Conservation (phyloP, 371 early-diverging fungal genomes). For the Mortierella sp. region DNA sequence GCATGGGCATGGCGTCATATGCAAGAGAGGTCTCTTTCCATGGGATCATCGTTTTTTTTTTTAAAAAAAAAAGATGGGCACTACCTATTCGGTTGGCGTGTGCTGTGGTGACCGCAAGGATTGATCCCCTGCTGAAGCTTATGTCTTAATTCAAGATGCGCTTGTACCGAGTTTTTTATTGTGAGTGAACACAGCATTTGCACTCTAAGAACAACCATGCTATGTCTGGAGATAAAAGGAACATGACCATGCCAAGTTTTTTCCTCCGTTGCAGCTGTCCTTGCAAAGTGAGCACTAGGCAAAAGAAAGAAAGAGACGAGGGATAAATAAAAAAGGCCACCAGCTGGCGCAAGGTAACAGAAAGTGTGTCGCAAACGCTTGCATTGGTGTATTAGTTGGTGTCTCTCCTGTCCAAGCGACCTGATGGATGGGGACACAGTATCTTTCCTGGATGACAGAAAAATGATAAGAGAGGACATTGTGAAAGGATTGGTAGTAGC, state of each 20-base stretch:
- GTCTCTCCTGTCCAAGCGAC: slow-evolving; percentile 7
- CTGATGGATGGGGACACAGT: not conserved
- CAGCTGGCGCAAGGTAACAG: not conserved
- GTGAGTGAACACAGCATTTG: too few species aligned
- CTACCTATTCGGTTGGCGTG: too few species aligned
- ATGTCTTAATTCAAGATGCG: too few species aligned
- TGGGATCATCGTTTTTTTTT: too few species aligned
- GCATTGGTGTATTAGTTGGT: slow-evolving; percentile 1
- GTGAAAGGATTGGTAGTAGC: slow-evolving; percentile 2
- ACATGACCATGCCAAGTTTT: not conserved
- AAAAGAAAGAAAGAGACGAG: slow-evolving; percentile 14
- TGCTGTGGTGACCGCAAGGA: too few species aligned
- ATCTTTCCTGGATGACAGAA: not conserved
- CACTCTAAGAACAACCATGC: too few species aligned
- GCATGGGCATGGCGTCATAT: too few species aligned
- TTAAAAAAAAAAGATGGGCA: too few species aligned
- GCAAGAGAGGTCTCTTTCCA: too few species aligned
- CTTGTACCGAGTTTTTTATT: too few species aligned
- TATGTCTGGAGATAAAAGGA: not conserved
- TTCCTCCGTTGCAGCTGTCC: slow-evolving; percentile 6
- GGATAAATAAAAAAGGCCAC: slow-evolving; percentile 17
- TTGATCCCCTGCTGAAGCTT: too few species aligned
- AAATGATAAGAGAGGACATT: slow-evolving; percentile 4
- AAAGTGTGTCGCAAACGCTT: not conserved
- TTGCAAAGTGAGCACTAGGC: slow-evolving; percentile 24